Evolutionary conservation across 768 basidiomycete genomes (phyloP).

Genomic region (Dacryopinax spathularia): DNA sequence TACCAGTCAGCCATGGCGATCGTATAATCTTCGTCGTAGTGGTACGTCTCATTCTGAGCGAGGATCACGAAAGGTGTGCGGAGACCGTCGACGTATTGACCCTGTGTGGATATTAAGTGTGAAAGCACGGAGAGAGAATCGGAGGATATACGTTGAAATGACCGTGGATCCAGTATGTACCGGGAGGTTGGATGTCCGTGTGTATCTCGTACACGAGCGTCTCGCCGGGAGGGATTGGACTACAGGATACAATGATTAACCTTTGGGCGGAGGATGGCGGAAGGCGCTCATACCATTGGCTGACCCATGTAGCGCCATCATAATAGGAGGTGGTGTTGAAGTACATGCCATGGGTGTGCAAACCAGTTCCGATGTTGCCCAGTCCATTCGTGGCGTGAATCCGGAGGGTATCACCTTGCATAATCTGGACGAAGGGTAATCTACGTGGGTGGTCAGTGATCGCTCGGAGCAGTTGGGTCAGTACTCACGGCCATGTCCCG

Average conservation of each 20-base stretch:
- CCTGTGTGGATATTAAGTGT: conserved; percentile 27
- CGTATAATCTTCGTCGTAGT: conserved; percentile 86
- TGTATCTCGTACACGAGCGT: conserved; percentile 23
- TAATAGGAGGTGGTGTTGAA: conserved; percentile 26
- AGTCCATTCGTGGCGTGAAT: conserved; percentile 25
- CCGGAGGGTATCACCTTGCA: conserved; percentile 23
- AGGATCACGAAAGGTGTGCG: conserved; percentile 72
- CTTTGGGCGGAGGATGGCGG: neutral
- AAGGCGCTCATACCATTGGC: conserved; percentile 20
- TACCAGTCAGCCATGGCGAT: conserved; percentile 75
- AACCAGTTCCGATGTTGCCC: conserved; percentile 18
- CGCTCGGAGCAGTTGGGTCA: neutral
- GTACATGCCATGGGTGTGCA: conserved; percentile 31
- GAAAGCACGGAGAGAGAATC: neutral
- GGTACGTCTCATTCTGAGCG: conserved; percentile 26
- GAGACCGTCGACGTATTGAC: conserved; percentile 87
- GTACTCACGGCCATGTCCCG: conserved; percentile 30
- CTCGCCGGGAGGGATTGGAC: conserved; percentile 22
- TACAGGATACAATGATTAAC: neutral
- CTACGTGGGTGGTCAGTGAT: neutral
- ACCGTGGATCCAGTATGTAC: conserved; percentile 49
- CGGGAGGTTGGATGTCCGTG: conserved; percentile 27
- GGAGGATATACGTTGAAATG: neutral
- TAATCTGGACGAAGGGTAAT: conserved; percentile 25
- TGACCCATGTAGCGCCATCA: conserved; percentile 30